phyloP scores from a whole-genome alignment of 116 monocot species.

The Zostera marina region DNA sequence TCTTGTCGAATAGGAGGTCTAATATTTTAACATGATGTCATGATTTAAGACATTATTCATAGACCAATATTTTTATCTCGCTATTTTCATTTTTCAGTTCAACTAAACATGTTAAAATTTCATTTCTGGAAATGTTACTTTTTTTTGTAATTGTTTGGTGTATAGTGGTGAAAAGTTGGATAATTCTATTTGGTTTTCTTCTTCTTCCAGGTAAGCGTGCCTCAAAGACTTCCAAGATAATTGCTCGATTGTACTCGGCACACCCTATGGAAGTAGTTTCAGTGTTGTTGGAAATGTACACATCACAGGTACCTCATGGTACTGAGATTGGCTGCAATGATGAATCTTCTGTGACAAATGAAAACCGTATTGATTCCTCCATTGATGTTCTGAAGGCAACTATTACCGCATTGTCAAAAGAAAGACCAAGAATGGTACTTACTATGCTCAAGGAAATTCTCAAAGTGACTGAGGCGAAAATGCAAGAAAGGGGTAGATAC shows the following conservation, averaged over 20 bases:
- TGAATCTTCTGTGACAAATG: conserved; percentile 2
- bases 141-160: background rate
- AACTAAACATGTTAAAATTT: background rate
- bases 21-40: too few relatives aligned
- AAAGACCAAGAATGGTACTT: conserved; percentile 56
- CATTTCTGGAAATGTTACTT: background rate
- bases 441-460: conserved; percentile 41
- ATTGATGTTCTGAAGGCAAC: conserved; percentile 34
- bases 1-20: too few relatives aligned
- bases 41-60: too few relatives aligned
- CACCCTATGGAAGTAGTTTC: conserved; percentile 58
- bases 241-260: conserved; percentile 42
- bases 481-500: conserved; percentile 25
- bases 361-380: conserved; percentile 5
- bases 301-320: conserved; percentile 19
- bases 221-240: conserved; percentile 30
- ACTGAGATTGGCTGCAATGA: conserved; percentile 16
- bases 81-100: too few relatives aligned
- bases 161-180: too few relatives aligned
- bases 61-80: too few relatives aligned
- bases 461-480: conserved; percentile 42
- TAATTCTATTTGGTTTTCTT: too few relatives aligned
- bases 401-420: conserved; percentile 33
- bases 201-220: conserved; percentile 47
- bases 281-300: conserved; percentile 42